A percentile compares a stretch with the other conserved stretches of the same genome.
Evolutionary conservation across 306 rosid genomes (phyloP).

Genomic region (Rosa persica): DNA sequence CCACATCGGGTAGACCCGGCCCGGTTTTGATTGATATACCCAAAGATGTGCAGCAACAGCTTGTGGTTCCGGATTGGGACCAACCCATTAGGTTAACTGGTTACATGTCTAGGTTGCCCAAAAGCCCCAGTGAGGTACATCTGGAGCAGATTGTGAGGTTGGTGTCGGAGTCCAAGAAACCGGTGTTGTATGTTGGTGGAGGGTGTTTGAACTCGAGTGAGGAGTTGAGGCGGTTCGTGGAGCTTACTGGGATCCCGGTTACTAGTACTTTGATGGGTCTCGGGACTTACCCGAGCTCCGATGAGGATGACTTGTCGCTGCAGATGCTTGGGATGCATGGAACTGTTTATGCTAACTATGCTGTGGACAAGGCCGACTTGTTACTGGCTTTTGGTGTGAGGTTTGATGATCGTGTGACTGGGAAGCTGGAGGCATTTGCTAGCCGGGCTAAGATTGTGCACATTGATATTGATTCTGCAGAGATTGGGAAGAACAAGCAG

Average conservation of each 20-base stretch:
- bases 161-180: slow-evolving; percentile 58
- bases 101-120: slow-evolving; percentile 65
- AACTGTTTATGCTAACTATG: slow-evolving; percentile 87
- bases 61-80: slow-evolving; percentile 73
- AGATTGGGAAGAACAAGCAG: slow-evolving; percentile 95
- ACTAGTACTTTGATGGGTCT: slow-evolving; percentile 91
- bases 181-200: slow-evolving; percentile 83
- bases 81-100: slow-evolving; percentile 51
- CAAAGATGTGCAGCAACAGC: slow-evolving; percentile 85
- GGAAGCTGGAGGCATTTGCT: slow-evolving; percentile 85
- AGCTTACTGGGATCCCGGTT: slow-evolving; percentile 71
- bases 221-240: slow-evolving; percentile 64
- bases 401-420: slow-evolving; percentile 90
- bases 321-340: slow-evolving; percentile 96
- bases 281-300: slow-evolving; percentile 53
- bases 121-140: slow-evolving; percentile 32
- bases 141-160: slow-evolving; percentile 64
- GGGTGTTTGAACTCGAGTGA: slow-evolving; percentile 78
- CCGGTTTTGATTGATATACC: slow-evolving; percentile 81
- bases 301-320: slow-evolving; percentile 48
- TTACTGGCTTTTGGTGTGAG: slow-evolving; percentile 92
- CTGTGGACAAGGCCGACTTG: slow-evolving; percentile 71
- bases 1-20: slow-evolving; percentile 80
- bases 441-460: slow-evolving; percentile 90
- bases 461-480: slow-evolving; percentile 86